phyloP scores from a whole-genome alignment of 345 rosid species.

The Theobroma cacao region DNA sequence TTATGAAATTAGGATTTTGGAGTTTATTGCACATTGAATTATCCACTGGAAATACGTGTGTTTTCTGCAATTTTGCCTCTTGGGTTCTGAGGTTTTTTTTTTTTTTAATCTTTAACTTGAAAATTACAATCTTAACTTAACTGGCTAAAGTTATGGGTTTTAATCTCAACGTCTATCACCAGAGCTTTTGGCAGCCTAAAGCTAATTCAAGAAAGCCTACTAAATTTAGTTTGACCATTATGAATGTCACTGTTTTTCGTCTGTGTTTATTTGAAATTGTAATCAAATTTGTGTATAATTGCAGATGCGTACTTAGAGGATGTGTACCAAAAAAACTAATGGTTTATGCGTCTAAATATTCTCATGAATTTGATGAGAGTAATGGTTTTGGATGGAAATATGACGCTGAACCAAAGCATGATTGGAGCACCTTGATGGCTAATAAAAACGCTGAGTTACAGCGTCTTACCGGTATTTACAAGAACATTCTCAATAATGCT shows the following conservation, averaged over 20 bases:
- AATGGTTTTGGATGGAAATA: constrained; percentile 88
- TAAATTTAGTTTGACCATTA: background rate
- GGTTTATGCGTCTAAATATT: constrained; percentile 81
- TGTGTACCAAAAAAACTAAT: constrained; percentile 96
- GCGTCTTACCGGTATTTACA: constrained; percentile 86
- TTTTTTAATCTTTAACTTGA: background rate
- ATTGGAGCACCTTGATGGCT: constrained; percentile 89
- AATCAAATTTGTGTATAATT: background rate
- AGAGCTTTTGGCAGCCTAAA: background rate
- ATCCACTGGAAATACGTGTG: background rate
- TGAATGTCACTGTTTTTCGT: background rate
- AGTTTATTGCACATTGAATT: background rate
- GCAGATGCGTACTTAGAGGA: constrained; percentile 92
- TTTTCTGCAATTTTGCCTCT: background rate
- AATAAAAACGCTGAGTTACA: constrained; percentile 93
- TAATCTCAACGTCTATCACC: background rate
- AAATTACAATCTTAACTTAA: background rate
- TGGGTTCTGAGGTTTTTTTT: background rate
- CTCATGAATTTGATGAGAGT: constrained; percentile 94
- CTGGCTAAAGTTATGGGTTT: background rate
- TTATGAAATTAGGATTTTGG: background rate
- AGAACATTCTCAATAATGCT: constrained; percentile 66
- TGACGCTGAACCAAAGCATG: constrained; percentile 76
- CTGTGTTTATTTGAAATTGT: background rate
- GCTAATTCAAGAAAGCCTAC: background rate